These are phyloP conservation scores for Onygenales sp. DNA, from an alignment of 2,329 filamentous ascomycete species.

Conservation along the genomic window DNA sequence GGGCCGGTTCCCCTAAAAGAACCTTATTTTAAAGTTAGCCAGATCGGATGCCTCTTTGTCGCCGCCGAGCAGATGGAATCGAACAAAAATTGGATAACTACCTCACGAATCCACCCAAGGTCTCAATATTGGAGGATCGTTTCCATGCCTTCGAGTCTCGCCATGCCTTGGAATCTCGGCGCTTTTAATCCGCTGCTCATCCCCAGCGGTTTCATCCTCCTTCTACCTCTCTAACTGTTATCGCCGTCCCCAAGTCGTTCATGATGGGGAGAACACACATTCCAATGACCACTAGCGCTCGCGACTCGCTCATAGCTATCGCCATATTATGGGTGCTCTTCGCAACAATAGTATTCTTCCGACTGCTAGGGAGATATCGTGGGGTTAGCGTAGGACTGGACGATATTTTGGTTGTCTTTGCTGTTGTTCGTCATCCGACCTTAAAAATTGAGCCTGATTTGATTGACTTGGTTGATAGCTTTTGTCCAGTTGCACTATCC, in stretches of 20 bases:
- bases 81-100: too few relatives aligned
- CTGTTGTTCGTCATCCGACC: not conserved
- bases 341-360: not conserved
- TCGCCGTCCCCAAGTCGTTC: not conserved
- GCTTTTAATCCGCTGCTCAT: too few relatives aligned
- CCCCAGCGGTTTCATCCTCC: too few relatives aligned
- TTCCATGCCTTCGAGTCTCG: too few relatives aligned
- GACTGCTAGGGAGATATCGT: slow-evolving; percentile 1
- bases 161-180: too few relatives aligned
- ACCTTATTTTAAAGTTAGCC: too few relatives aligned
- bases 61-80: too few relatives aligned
- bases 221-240: not conserved
- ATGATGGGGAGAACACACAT: not conserved
- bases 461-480: not conserved
- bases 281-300: not conserved
- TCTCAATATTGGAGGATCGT: too few relatives aligned
- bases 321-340: not conserved
- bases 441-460: not conserved
- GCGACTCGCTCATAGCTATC: slow-evolving; percentile 2
- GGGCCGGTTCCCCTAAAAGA: too few relatives aligned
- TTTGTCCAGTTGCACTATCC: not conserved
- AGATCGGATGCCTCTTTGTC: too few relatives aligned
- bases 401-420: not conserved
- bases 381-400: not conserved
- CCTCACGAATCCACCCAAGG: too few relatives aligned